Percentiles rank a stretch among this genome's conserved stretches.
phyloP scores from a whole-genome alignment of 768 basidiomycete genomes.

The Inosperma sp. region DNA sequence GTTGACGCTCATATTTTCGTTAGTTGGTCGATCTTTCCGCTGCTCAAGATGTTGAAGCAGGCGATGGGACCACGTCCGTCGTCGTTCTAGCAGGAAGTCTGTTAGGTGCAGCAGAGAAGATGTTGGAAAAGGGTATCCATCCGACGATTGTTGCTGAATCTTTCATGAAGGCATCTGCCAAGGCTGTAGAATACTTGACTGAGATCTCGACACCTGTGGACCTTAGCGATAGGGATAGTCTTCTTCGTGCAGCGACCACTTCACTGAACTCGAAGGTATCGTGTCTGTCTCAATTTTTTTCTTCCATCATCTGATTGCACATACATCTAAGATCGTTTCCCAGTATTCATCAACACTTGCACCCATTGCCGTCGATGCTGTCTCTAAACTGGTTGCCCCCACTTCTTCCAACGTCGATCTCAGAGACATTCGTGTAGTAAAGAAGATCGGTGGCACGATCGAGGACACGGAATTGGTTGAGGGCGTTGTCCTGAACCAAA shows the following conservation, averaged over 20 bases:
- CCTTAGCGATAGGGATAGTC: slow-evolving; percentile 75
- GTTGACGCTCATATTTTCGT: slow-evolving; percentile 14
- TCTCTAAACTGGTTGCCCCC: slow-evolving; percentile 83
- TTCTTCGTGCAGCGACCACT: slow-evolving; percentile 91
- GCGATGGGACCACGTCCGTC: slow-evolving; percentile 96
- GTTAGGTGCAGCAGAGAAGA: slow-evolving; percentile 92
- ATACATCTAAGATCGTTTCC: slow-evolving; percentile 76
- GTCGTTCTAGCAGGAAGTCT: slow-evolving; percentile 94
- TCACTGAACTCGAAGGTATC: slow-evolving; percentile 91
- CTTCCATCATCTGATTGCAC: slow-evolving; percentile 4
- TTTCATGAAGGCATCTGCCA: slow-evolving; percentile 87
- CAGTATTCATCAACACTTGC: slow-evolving; percentile 98
- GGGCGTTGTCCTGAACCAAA: slow-evolving; percentile 96
- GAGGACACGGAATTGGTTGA: slow-evolving; percentile 97
- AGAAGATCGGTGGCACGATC: slow-evolving; percentile 98
- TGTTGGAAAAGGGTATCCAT: slow-evolving; percentile 95
- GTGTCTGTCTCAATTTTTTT: neutral
- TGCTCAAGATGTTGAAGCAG: slow-evolving; percentile 97
- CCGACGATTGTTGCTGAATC: slow-evolving; percentile 96
- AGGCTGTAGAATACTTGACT: slow-evolving; percentile 90
- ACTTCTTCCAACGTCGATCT: slow-evolving; percentile 95
- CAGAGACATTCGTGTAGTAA: slow-evolving; percentile 92
- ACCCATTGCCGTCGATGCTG: slow-evolving; percentile 97
- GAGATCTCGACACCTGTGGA: slow-evolving; percentile 93
- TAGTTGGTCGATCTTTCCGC: slow-evolving; percentile 96